These are phyloP conservation scores for Porogramme epimiltina DNA, from an alignment of 1,284 basidiomycete genomes.

Conservation along the genomic window DNA sequence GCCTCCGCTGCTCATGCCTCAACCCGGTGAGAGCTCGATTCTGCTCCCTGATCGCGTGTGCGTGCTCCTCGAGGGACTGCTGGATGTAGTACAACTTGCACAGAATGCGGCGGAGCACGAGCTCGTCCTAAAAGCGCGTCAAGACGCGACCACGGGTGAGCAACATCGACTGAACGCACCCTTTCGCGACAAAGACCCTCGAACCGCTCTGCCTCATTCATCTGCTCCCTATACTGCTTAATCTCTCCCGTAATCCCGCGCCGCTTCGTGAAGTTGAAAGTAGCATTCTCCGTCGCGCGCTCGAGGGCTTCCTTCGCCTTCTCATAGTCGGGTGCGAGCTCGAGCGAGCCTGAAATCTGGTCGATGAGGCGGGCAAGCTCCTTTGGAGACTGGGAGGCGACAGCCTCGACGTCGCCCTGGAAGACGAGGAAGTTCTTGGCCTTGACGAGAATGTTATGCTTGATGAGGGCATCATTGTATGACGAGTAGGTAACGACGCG, in stretches of 20 bases:
- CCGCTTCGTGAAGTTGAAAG: slow-evolving; percentile 92
- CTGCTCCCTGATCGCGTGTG: slow-evolving; percentile 69
- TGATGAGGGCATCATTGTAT: slow-evolving; percentile 84
- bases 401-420: slow-evolving; percentile 98
- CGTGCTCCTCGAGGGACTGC: slow-evolving; percentile 73
- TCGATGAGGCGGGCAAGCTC: slow-evolving; percentile 92
- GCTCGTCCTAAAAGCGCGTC: slow-evolving; percentile 61
- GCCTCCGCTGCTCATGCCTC: slow-evolving; percentile 65
- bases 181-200: slow-evolving; percentile 75
- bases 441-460: slow-evolving; percentile 96
- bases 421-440: slow-evolving; percentile 99
- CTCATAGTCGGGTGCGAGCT: slow-evolving; percentile 89
- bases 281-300: slow-evolving; percentile 90
- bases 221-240: slow-evolving; percentile 97
- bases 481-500: slow-evolving; percentile 79
- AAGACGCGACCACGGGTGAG: neutral
- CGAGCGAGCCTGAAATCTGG: slow-evolving; percentile 93
- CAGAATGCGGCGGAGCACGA: slow-evolving; percentile 81
- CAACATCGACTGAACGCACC: slow-evolving; percentile 41
- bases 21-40: slow-evolving; percentile 71
- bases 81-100: slow-evolving; percentile 94
- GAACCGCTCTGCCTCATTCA: slow-evolving; percentile 90
- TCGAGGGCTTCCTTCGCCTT: slow-evolving; percentile 87
- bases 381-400: slow-evolving; percentile 92
- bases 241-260: slow-evolving; percentile 94